Conservation (phyloP, 441 rosid genomes). For the Brassica hybrid region DNA sequence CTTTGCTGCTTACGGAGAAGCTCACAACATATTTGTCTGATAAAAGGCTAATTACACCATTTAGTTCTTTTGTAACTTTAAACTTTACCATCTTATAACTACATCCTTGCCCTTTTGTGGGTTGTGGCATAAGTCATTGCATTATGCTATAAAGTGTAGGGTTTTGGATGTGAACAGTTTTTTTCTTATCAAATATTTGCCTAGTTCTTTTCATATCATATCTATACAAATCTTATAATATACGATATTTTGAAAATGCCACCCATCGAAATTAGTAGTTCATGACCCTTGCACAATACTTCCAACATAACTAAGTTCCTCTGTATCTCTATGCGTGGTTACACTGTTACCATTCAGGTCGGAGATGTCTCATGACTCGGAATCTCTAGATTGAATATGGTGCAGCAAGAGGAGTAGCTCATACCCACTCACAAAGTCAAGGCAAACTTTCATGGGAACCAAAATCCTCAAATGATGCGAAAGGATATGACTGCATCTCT, state of each 20-base stretch:
- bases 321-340: not conserved
- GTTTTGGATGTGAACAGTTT: slow-evolving; percentile 7
- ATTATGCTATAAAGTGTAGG: slow-evolving; percentile 5
- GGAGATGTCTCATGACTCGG: slow-evolving; percentile 55
- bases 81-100: slow-evolving; percentile 10
- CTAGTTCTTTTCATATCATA: not conserved
- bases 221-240: not conserved
- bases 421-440: slow-evolving; percentile 60
- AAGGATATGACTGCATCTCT: slow-evolving; percentile 68
- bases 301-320: slow-evolving; percentile 9
- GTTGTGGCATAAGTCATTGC: slow-evolving; percentile 9
- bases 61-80: slow-evolving; percentile 21
- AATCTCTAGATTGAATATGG: slow-evolving; percentile 67
- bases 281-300: not conserved
- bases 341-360: slow-evolving; percentile 51
- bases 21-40: slow-evolving; percentile 17
- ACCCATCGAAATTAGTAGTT: not conserved
- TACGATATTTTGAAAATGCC: too few species aligned
- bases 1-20: slow-evolving; percentile 14
- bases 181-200: not conserved
- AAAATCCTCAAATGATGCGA: slow-evolving; percentile 72
- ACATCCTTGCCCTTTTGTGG: slow-evolving; percentile 10
- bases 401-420: slow-evolving; percentile 79
- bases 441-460: slow-evolving; percentile 92
- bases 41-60: slow-evolving; percentile 18